Percentiles rank a stretch among this genome's conserved stretches.
These are phyloP conservation scores for Blastomyces percursus DNA, from an alignment of 2,329 filamentous ascomycete species.

Conservation along the genomic window DNA sequence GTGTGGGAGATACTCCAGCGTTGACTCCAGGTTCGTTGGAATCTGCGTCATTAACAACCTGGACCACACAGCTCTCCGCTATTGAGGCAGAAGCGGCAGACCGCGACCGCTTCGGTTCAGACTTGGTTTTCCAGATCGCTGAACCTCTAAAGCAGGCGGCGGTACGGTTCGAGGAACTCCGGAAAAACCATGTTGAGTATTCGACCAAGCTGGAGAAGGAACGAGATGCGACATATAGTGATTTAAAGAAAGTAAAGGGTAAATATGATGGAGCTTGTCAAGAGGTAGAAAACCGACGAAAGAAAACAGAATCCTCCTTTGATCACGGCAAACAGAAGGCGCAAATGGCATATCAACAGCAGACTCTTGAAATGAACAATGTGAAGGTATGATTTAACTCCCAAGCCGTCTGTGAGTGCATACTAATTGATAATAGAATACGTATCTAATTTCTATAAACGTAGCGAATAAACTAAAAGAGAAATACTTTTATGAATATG, in stretches of 20 bases:
- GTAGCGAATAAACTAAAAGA: conserved; percentile 97
- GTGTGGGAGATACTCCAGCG: conserved; percentile 82
- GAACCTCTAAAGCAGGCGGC: conserved; percentile 72
- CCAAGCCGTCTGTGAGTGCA: conserved; percentile 1
- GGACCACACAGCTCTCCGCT: conserved; percentile 85
- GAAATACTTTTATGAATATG: conserved; percentile 92
- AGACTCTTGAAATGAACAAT: conserved; percentile 92
- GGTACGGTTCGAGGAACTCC: conserved; percentile 73
- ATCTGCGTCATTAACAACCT: conserved; percentile 91
- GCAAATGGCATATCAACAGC: conserved; percentile 81
- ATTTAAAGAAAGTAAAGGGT: conserved; percentile 79
- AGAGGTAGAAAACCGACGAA: conserved; percentile 86
- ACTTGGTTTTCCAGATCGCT: conserved; percentile 68
- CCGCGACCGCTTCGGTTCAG: conserved; percentile 72
- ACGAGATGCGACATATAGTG: conserved; percentile 68
- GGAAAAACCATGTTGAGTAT: conserved; percentile 83
- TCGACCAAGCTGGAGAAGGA: conserved; percentile 82
- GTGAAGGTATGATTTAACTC: conserved; percentile 47
- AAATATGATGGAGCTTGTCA: conserved; percentile 91
- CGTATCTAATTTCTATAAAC: conserved; percentile 92
- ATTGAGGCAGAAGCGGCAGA: conserved; percentile 79
- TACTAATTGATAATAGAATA: conserved; percentile 51
- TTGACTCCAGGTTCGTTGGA: conserved; percentile 94
- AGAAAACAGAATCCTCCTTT: conserved; percentile 89
- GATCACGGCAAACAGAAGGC: conserved; percentile 79